A percentile compares a stretch with the other conserved stretches of the same genome.
phyloP scores from a whole-genome alignment of 805 yeast genomes.

The Kuraishia hungarica region DNA sequence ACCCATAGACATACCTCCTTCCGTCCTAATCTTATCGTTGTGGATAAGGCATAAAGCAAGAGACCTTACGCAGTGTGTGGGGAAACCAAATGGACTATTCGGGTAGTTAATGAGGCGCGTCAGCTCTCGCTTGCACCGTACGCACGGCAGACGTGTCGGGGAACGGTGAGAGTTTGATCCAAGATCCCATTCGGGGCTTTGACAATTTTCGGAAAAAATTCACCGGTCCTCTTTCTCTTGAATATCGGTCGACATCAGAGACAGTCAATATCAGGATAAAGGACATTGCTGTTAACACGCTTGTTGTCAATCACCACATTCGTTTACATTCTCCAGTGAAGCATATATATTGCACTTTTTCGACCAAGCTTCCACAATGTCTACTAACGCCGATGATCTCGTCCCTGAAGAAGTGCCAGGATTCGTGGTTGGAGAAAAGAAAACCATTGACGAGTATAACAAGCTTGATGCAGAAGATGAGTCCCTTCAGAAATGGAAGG shows the following conservation, averaged over 20 bases:
- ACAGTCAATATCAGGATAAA: too few species aligned
- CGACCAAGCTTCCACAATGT: background rate
- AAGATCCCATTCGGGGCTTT: too few species aligned
- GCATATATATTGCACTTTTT: background rate
- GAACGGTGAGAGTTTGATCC: background rate
- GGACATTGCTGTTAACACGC: too few species aligned
- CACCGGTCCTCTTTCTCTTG: too few species aligned
- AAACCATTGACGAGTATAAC: slow-evolving; percentile 76
- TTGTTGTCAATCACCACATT: background rate
- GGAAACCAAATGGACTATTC: background rate
- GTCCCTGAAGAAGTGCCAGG: slow-evolving; percentile 56
- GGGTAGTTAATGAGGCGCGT: background rate
- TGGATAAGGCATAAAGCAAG: background rate
- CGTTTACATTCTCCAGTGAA: background rate
- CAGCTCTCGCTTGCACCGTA: background rate
- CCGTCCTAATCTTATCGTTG: too few species aligned
- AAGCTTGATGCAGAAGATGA: slow-evolving; percentile 85
- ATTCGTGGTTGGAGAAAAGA: slow-evolving; percentile 59
- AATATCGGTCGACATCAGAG: too few species aligned
- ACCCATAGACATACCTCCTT: too few species aligned
- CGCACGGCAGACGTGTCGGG: background rate
- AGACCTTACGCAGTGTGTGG: background rate
- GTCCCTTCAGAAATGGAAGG: slow-evolving; percentile 86
- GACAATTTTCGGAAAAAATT: too few species aligned
- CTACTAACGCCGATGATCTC: slow-evolving; percentile 38